Evolutionary conservation across 306 rosid species (phyloP).

Genomic region (Malus orientalis): DNA sequence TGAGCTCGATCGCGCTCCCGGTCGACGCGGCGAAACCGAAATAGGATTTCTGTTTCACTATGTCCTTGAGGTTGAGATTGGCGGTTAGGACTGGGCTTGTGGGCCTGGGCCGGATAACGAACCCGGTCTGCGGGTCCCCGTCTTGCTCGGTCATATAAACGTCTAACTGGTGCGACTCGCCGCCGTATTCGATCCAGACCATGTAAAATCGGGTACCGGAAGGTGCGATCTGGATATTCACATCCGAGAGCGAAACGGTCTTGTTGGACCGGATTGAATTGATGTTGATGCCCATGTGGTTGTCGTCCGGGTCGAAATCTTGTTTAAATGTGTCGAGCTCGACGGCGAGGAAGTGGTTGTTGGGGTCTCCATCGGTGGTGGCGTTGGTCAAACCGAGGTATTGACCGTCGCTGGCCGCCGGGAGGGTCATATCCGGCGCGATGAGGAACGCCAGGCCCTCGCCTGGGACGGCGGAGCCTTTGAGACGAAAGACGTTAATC

Average conservation of each 20-base stretch:
- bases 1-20: slow-evolving; percentile 32
- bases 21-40: slow-evolving; percentile 76
- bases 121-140: neutral
- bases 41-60: slow-evolving; percentile 31
- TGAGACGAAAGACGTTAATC: slow-evolving; percentile 32
- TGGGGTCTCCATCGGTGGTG: slow-evolving; percentile 39
- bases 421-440: slow-evolving; percentile 31
- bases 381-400: slow-evolving; percentile 68
- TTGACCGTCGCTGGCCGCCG: slow-evolving; percentile 35
- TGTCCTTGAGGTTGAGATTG: slow-evolving; percentile 18
- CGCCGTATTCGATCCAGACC: slow-evolving; percentile 60
- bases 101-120: slow-evolving; percentile 27
- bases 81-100: slow-evolving; percentile 25
- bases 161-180: slow-evolving; percentile 13
- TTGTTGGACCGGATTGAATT: slow-evolving; percentile 38
- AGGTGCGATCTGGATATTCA: slow-evolving; percentile 41
- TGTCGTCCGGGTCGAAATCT: slow-evolving; percentile 43
- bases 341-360: slow-evolving; percentile 49
- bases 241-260: slow-evolving; percentile 17
- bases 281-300: slow-evolving; percentile 60
- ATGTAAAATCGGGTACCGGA: slow-evolving; percentile 10
- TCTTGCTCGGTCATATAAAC: slow-evolving; percentile 40
- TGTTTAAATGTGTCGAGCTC: slow-evolving; percentile 67
- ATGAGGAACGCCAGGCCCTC: slow-evolving; percentile 61
- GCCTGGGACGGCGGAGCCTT: slow-evolving; percentile 22